A percentile compares a stretch with the other conserved stretches of the same genome.
Evolutionary conservation across 176 grass and related monocot species (phyloP).

Genomic region (Cenchrus fungigraminus): DNA sequence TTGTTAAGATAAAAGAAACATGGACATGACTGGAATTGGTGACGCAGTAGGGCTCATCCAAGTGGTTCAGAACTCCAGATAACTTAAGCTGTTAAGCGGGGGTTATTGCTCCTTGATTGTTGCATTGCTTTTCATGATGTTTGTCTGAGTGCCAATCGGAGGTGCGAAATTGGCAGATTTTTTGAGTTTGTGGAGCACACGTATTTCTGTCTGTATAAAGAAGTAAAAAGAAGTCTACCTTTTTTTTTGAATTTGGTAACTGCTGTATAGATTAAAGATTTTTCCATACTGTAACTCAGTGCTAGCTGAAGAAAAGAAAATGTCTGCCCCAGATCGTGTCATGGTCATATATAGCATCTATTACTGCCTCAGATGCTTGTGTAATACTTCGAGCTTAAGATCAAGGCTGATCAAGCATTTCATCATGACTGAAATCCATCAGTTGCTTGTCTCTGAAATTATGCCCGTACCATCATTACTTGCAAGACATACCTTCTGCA

Average conservation of each 20-base stretch:
- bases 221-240: not conserved
- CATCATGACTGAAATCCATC: conserved; percentile 25
- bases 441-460: conserved; percentile 5
- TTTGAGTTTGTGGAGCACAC: not conserved
- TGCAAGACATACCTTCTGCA: not conserved
- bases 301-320: conserved; percentile 19
- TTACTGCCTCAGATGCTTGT: not conserved
- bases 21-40: not conserved
- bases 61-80: conserved; percentile 36
- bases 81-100: conserved; percentile 29
- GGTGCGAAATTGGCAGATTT: conserved; percentile 31
- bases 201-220: conserved; percentile 40
- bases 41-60: conserved; percentile 2
- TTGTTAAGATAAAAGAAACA: conserved; percentile 34
- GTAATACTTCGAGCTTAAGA: not conserved
- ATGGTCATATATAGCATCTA: not conserved
- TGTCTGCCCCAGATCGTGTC: not conserved
- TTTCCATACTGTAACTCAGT: conserved; percentile 34
- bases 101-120: conserved; percentile 27
- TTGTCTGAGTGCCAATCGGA: conserved; percentile 25
- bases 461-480: not conserved
- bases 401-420: not conserved
- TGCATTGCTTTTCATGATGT: conserved; percentile 25
- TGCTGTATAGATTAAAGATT: conserved; percentile 48
- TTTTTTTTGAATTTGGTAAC: conserved; percentile 17